Conservation (phyloP, 441 rosid genomes). For the Populus hybrid region DNA sequence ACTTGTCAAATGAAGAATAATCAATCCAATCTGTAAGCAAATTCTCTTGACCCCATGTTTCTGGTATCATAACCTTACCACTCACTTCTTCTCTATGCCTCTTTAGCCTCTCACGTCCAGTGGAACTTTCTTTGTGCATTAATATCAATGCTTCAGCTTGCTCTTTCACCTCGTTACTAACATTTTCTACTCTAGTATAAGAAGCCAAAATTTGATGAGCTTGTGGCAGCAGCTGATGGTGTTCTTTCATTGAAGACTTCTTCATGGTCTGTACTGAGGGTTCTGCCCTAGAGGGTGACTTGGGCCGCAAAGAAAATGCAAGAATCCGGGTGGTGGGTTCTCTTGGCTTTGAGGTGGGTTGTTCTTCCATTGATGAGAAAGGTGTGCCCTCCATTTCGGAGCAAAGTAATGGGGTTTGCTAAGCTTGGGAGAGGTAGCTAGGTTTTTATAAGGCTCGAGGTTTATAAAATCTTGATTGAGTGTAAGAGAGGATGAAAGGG, state of each 20-base stretch:
- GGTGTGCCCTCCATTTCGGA: slow-evolving; percentile 21
- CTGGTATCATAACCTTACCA: slow-evolving; percentile 60
- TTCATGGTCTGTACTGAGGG: not conserved
- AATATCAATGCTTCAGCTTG: not conserved
- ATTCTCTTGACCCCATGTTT: slow-evolving; percentile 62
- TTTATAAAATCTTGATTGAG: not conserved
- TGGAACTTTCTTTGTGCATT: not conserved
- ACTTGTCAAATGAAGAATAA: slow-evolving; percentile 46
- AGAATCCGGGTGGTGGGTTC: not conserved
- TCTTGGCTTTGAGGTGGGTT: slow-evolving; percentile 9
- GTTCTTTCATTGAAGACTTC: not conserved
- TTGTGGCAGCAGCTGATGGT: not conserved
- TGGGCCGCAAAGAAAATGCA: not conserved
- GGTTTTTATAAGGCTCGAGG: not conserved
- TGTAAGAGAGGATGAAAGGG: slow-evolving; percentile 23
- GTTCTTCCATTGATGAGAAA: slow-evolving; percentile 18
- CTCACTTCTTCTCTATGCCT: slow-evolving; percentile 64
- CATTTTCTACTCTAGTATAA: not conserved
- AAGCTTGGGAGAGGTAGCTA: not conserved
- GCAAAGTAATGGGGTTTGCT: not conserved
- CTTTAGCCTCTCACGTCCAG: slow-evolving; percentile 61
- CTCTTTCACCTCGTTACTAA: not conserved
- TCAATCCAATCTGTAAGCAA: slow-evolving; percentile 69
- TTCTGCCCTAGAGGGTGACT: not conserved
- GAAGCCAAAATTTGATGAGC: not conserved